A percentile compares a stretch with the other conserved stretches of the same genome.
These are phyloP conservation scores for Yamadazyma dendronema DNA, from an alignment of 1,139 yeast genomes.

Conservation along the genomic window DNA sequence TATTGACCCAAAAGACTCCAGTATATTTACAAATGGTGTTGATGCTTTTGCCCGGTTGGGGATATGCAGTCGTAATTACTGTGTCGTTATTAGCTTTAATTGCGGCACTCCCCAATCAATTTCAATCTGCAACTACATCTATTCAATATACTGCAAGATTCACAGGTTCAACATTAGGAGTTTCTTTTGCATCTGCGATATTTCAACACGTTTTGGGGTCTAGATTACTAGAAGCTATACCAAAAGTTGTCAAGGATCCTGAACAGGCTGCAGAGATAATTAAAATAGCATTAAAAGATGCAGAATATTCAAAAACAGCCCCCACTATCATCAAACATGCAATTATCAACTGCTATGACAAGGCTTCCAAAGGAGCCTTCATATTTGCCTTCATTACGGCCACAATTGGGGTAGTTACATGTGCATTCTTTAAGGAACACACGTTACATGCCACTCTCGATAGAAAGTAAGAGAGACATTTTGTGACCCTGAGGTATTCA, in stretches of 20 bases:
- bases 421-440: constrained; percentile 45
- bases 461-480: constrained; percentile 35
- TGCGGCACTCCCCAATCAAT: constrained; percentile 57
- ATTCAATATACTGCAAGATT: constrained; percentile 75
- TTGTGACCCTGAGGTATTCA: too few species aligned
- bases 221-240: constrained; percentile 20
- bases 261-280: constrained; percentile 44
- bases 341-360: constrained; percentile 46
- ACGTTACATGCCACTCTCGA: constrained; percentile 36
- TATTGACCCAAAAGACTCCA: constrained; percentile 43
- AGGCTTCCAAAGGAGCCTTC: constrained; percentile 55
- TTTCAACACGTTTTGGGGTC: constrained; percentile 43
- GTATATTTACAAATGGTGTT: constrained; percentile 31
- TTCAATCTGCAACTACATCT: constrained; percentile 73
- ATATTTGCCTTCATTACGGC: constrained; percentile 40
- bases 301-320: constrained; percentile 52
- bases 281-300: constrained; percentile 50
- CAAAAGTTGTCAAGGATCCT: constrained; percentile 26
- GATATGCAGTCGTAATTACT: constrained; percentile 61
- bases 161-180: constrained; percentile 73
- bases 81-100: constrained; percentile 66
- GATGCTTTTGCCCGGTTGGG: constrained; percentile 51
- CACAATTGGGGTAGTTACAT: constrained; percentile 36
- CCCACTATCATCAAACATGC: constrained; percentile 49
- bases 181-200: constrained; percentile 64